Percentiles rank a stretch among this genome's conserved stretches.
Evolutionary conservation across 495 filamentous ascomycete species (phyloP).

Genomic region (Mycothermus thermophilus): DNA sequence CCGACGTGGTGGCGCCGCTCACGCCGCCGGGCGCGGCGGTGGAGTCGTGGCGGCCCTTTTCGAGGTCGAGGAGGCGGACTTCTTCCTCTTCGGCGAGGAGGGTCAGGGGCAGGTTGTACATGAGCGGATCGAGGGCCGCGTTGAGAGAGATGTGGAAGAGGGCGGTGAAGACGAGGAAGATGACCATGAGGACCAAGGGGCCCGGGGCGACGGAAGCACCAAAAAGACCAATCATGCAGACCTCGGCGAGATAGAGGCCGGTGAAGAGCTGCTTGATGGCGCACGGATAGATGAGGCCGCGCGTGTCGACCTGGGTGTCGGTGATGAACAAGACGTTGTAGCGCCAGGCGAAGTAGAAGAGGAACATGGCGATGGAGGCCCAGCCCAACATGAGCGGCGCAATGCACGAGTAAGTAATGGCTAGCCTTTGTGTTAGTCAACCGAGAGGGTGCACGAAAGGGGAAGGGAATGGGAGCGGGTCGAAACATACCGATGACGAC

Average conservation of each 20-base stretch:
- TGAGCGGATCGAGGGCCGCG: slow-evolving; percentile 60
- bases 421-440: slow-evolving; percentile 19
- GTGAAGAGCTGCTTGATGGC: slow-evolving; percentile 87
- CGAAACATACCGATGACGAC: slow-evolving; percentile 55
- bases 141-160: slow-evolving; percentile 78
- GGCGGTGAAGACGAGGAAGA: slow-evolving; percentile 64
- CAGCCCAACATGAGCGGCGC: slow-evolving; percentile 84
- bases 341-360: slow-evolving; percentile 88
- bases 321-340: slow-evolving; percentile 94
- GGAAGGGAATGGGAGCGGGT: background rate
- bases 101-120: slow-evolving; percentile 61
- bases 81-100: slow-evolving; percentile 49
- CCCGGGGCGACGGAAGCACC: slow-evolving; percentile 57
- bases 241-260: slow-evolving; percentile 70
- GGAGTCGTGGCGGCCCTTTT: slow-evolving; percentile 12
- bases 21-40: slow-evolving; percentile 11
- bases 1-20: slow-evolving; percentile 17
- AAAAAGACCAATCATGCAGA: slow-evolving; percentile 87
- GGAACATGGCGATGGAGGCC: slow-evolving; percentile 63
- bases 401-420: slow-evolving; percentile 80
- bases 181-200: slow-evolving; percentile 69
- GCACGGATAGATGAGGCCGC: slow-evolving; percentile 72
- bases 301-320: slow-evolving; percentile 74
- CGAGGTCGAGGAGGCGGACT: slow-evolving; percentile 21
- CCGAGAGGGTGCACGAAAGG: background rate